Percentiles rank a stretch among this genome's conserved stretches.
Evolutionary conservation across 345 rosid species (phyloP).

Genomic region (Citrus maxima): DNA sequence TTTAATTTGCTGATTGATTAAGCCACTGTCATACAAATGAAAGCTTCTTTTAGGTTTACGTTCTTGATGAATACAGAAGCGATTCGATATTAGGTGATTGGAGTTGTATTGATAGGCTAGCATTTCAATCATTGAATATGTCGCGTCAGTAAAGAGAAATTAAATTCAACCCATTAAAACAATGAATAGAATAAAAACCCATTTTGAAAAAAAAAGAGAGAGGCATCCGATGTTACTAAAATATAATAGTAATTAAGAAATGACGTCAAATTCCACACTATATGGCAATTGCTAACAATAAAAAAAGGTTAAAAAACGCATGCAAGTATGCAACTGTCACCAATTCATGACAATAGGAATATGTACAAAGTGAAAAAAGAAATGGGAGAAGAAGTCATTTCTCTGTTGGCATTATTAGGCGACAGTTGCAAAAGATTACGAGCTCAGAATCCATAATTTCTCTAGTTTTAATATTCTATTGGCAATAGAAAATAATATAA

Average conservation of each 20-base stretch:
- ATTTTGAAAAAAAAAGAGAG: too few species aligned
- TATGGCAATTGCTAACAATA: neutral
- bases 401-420: slow-evolving; percentile 18
- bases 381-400: slow-evolving; percentile 3
- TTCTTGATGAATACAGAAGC: too few species aligned
- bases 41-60: neutral
- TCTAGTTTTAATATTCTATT: neutral
- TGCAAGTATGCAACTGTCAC: slow-evolving; percentile 16
- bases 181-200: neutral
- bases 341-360: neutral
- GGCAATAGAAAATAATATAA: neutral
- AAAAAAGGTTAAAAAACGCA: neutral
- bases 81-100: neutral
- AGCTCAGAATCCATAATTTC: neutral
- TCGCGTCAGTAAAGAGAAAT: neutral
- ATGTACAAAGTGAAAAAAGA: neutral
- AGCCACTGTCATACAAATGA: neutral
- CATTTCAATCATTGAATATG: neutral
- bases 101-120: neutral
- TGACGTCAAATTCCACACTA: slow-evolving; percentile 8
- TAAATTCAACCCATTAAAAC: neutral
- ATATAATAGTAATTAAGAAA: neutral
- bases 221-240: neutral
- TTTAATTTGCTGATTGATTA: neutral
- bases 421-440: neutral